Evolutionary conservation across 345 rosid genomes (phyloP), one percentile per base, ranked within the genome.

Genomic region (Pistacia vera): DNA sequence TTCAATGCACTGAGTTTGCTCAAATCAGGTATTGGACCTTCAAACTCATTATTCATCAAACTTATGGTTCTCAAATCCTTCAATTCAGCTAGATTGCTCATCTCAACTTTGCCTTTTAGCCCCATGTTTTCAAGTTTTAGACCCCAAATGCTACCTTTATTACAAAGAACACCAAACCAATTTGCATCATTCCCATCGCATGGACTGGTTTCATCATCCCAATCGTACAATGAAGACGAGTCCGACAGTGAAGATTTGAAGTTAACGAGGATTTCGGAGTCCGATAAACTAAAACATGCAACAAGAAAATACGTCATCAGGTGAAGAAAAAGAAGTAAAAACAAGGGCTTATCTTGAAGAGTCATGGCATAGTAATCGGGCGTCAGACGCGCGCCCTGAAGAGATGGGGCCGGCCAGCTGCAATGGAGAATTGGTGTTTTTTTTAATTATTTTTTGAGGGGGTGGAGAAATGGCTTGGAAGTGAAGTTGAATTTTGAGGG

Each of bases 151-250:
- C 25, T 49, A 54, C 81, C 88, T 0, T 73, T 55, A 10, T 36
- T 18, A 70, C 99, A 96, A 51, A 86, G 68, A 36, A 91, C 88
- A 36, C 97, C 97, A 10, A 0, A 74, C 99, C 99, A 96, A 25
- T 80, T 85, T 5, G 88, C 65, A 6, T 1, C 10, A 8, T 61
- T 73, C 5, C 63, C 85, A 3, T 16, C 2, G 74, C 99, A 93
- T 0, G 90, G 86, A 1, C 72, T 56, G 3, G 5, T 71, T 3
- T 56, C 60, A n/a, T 46, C 79, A 11, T 77, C 73, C 97, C 98
- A 96, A 6, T 55, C 74, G 10, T 71, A 74, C 56, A 96, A 81
- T 3, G 79, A 78, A 0, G 70, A 12, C 16, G 46, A 64, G 33
- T 89, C 83, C 5, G 71, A 41, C 4, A 93, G 67, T 56, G 97